phyloP scores from a whole-genome alignment of 768 basidiomycete genomes.

The Calvatia gigantea region DNA sequence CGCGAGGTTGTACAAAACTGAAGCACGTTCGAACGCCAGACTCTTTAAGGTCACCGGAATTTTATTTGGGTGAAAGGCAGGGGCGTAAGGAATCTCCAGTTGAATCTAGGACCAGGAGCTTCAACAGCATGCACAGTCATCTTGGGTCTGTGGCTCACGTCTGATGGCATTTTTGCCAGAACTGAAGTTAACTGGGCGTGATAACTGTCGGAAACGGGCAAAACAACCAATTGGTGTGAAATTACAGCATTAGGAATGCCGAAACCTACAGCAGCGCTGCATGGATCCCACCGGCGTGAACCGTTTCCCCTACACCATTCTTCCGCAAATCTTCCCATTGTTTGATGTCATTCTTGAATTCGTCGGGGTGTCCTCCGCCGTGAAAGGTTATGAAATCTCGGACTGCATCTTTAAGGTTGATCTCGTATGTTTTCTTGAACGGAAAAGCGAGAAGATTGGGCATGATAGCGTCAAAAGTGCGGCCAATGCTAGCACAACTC shows the following conservation, averaged over 20 bases:
- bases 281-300: constrained; percentile 56
- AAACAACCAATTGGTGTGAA: not conserved
- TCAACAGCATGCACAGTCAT: not conserved
- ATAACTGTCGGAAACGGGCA: constrained; percentile 52
- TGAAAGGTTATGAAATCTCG: constrained; percentile 67
- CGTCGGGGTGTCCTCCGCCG: constrained; percentile 76
- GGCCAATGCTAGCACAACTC: not conserved
- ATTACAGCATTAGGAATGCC: not conserved
- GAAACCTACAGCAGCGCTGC: constrained; percentile 53
- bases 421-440: constrained; percentile 63
- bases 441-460: constrained; percentile 75
- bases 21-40: constrained; percentile 78
- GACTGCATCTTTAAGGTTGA: constrained; percentile 51
- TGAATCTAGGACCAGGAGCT: constrained; percentile 46
- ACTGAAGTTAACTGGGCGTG: constrained; percentile 87
- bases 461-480: constrained; percentile 37
- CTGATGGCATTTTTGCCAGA: constrained; percentile 77
- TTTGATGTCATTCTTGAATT: constrained; percentile 75
- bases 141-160: constrained; percentile 41
- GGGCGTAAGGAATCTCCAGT: constrained; percentile 69
- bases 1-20: constrained; percentile 81
- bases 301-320: constrained; percentile 43
- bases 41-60: constrained; percentile 65
- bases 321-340: constrained; percentile 67
- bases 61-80: constrained; percentile 57